A percentile compares a stretch with the other conserved stretches of the same genome.
These are phyloP conservation scores for Oryza glumipatula DNA, from an alignment of 176 grass and related monocot species.

Conservation along the genomic window DNA sequence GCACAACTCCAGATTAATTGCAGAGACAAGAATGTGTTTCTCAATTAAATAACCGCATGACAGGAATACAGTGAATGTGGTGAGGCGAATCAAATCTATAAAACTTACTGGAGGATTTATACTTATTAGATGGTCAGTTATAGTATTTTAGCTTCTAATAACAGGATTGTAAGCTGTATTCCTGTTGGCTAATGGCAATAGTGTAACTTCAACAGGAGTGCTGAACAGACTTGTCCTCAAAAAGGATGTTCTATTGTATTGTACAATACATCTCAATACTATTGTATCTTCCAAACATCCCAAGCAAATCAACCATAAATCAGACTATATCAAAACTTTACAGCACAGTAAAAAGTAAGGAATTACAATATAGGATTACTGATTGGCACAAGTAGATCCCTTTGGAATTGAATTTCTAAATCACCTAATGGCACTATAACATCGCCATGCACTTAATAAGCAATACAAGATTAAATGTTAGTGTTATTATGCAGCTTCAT, in stretches of 20 bases:
- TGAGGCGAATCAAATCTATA: slow-evolving; percentile 20
- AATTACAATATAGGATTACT: slow-evolving; percentile 18
- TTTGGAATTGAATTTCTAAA: slow-evolving; percentile 28
- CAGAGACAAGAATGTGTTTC: slow-evolving; percentile 6
- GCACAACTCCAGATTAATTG: background rate
- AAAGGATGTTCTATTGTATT: slow-evolving; percentile 22
- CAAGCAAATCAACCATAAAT: slow-evolving; percentile 33
- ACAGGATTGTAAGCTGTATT: slow-evolving; percentile 36
- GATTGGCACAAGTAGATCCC: background rate
- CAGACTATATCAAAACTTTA: slow-evolving; percentile 35
- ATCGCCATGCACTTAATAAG: slow-evolving; percentile 22
- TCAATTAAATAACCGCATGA: background rate
- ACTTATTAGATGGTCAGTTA: slow-evolving; percentile 47
- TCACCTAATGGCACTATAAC: background rate
- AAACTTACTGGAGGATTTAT: slow-evolving; percentile 45
- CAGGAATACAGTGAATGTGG: background rate
- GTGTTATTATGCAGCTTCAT: slow-evolving; percentile 2
- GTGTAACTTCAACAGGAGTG: slow-evolving; percentile 43
- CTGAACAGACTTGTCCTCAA: slow-evolving; percentile 33
- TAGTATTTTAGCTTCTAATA: slow-evolving; percentile 53
- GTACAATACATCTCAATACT: slow-evolving; percentile 32
- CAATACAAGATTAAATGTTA: slow-evolving; percentile 9
- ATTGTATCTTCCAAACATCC: slow-evolving; percentile 45
- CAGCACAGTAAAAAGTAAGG: slow-evolving; percentile 12
- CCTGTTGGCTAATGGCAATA: slow-evolving; percentile 36